phyloP scores from a whole-genome alignment of 495 filamentous ascomycete species.

The Lasiosphaeris hirsuta region DNA sequence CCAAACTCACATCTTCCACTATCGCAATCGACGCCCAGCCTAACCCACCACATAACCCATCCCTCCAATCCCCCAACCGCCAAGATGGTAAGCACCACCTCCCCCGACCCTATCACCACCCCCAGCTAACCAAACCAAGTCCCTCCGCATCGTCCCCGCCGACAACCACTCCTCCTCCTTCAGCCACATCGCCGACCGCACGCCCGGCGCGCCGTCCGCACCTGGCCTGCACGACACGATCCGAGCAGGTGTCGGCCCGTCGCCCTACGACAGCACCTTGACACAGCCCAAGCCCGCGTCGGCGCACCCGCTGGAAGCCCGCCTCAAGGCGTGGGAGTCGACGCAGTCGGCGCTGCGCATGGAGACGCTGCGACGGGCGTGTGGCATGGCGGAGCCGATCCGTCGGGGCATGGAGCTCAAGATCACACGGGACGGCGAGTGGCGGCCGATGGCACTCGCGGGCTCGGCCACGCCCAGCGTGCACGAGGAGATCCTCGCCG shows the following conservation, averaged over 20 bases:
- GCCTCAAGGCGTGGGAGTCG: slow-evolving; percentile 75
- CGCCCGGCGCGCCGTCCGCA: slow-evolving; percentile 75
- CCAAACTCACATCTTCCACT: neutral
- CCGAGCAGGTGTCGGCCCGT: slow-evolving; percentile 67
- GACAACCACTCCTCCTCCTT: slow-evolving; percentile 55
- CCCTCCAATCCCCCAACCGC: slow-evolving; percentile 12
- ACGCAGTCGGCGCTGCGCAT: slow-evolving; percentile 87
- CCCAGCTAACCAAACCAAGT: slow-evolving; percentile 43
- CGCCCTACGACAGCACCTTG: slow-evolving; percentile 39
- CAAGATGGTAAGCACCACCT: slow-evolving; percentile 44
- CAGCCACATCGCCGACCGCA: slow-evolving; percentile 52
- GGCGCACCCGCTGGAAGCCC: slow-evolving; percentile 85
- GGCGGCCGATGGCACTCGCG: slow-evolving; percentile 48
- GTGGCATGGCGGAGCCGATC: slow-evolving; percentile 90
- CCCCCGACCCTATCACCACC: slow-evolving; percentile 21
- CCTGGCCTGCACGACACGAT: slow-evolving; percentile 90
- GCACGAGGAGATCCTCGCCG: slow-evolving; percentile 77
- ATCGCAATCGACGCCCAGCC: neutral
- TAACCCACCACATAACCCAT: neutral
- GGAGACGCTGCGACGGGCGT: slow-evolving; percentile 77
- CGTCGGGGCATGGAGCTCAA: slow-evolving; percentile 93
- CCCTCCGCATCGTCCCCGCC: slow-evolving; percentile 82
- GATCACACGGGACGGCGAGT: slow-evolving; percentile 60
- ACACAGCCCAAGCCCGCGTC: slow-evolving; percentile 45
- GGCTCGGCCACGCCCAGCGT: slow-evolving; percentile 42